These are phyloP conservation scores for Dissophora globulifera DNA, from an alignment of 192 early-diverging fungal genomes.

Conservation along the genomic window DNA sequence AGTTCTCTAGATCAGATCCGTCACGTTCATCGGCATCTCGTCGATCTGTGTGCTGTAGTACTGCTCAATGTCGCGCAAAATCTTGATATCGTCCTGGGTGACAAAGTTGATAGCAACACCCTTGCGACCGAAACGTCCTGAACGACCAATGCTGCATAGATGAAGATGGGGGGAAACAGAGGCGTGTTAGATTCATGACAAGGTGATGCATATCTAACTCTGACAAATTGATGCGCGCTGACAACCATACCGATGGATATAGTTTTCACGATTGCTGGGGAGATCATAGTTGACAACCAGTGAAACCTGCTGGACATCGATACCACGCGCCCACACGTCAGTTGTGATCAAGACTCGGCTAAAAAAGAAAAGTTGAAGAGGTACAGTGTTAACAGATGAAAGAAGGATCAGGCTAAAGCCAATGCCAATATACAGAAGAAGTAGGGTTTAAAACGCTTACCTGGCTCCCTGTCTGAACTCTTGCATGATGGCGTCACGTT, in stretches of 20 bases:
- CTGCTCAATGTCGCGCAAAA: constrained; percentile 97
- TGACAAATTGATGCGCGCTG: too few relatives aligned
- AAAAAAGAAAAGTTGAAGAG: not conserved
- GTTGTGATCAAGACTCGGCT: constrained; percentile 98
- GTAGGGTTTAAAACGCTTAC: too few relatives aligned
- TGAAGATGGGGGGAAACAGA: too few relatives aligned
- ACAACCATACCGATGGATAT: constrained; percentile 92
- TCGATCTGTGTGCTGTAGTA: constrained; percentile 98
- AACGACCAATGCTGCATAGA: constrained; percentile 82
- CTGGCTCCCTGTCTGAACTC: constrained; percentile 94
- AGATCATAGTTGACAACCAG: constrained; percentile 98
- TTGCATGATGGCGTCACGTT: constrained; percentile 97
- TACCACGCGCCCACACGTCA: constrained; percentile 98
- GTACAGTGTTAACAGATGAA: not conserved
- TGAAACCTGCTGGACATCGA: constrained; percentile 99
- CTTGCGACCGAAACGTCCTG: constrained; percentile 97
- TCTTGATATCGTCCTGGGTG: constrained; percentile 91
- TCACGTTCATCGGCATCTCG: constrained; percentile 90
- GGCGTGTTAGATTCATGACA: too few relatives aligned
- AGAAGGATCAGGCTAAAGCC: not conserved
- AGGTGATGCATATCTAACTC: too few relatives aligned
- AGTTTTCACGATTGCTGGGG: constrained; percentile 94
- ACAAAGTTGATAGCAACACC: constrained; percentile 99
- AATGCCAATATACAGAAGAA: too few relatives aligned
- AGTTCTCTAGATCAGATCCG: constrained; percentile 54